Base-by-base conservation (phyloP, 2,329 filamentous ascomycete genomes). In the Colletotrichum agaves region DNA sequence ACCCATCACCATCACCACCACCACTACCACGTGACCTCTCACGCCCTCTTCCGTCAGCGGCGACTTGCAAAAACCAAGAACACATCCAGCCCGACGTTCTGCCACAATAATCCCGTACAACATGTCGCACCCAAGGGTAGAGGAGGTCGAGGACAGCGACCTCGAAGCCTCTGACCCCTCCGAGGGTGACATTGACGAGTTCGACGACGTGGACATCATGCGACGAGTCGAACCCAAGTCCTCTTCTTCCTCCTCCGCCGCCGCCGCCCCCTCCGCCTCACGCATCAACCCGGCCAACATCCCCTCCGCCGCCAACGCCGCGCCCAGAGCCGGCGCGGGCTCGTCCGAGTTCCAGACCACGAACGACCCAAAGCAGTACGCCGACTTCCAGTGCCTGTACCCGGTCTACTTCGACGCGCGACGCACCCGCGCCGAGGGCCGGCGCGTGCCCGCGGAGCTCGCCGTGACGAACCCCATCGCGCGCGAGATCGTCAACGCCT, bases 361-460 rank as follows among this genome's bases (percentile, higher is more conserved):
- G 17, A 79, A 83, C 71, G 83, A 88, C 77, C 81, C 86, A 58
- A 77, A 82, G 71, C 81, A 84, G 73, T 91, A 93, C 79, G 92
- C 91, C 76, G 83, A 89, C 80, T 97, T 90, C 83, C 92, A 96
- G 79, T 95, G 93, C 80, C 85, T 99, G 27, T 99, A 99, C 82
- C 95, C 96, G 0, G 83, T 98, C 67, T 99, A 99, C 86, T 99
- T 99, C 76, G 95, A 98, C 84, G 87, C 86, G 71, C 83, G 84
- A 23, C 89, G 93, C 57, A 87, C 88, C 46, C 90, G 94, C 64
- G 89, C 90, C 65, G 87, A 97, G 75, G 96, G 96, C 41, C 89
- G 96, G 15, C 91, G 94, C 73, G 94, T 98, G 8, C 82, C 88
- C 57, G 81, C 85, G 59, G 82, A 87, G 57, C 85, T 93, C 6